Evolutionary conservation across 2,329 filamentous ascomycete species (phyloP).

Genomic region (Penicillium sp.): DNA sequence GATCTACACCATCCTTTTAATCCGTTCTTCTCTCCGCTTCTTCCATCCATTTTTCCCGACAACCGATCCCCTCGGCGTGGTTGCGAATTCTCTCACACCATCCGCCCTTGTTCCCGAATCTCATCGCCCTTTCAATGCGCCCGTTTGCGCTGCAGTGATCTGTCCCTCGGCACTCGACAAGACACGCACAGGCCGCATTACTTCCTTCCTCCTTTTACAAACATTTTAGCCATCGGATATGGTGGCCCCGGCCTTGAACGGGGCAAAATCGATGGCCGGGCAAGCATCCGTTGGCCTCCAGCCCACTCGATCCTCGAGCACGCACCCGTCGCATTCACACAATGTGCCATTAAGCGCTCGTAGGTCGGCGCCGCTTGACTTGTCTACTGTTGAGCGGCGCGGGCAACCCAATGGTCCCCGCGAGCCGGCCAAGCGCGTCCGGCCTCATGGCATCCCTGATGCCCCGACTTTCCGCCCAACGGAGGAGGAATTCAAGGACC

Average conservation of each 20-base stretch:
- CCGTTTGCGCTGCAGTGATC: constrained; percentile 30
- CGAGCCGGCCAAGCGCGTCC: constrained; percentile 69
- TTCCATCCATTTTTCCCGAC: constrained; percentile 6
- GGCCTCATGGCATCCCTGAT: constrained; percentile 80
- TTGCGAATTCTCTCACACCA: constrained; percentile 1
- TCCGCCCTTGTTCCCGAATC: constrained; percentile 14
- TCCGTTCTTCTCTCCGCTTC: constrained; percentile 9
- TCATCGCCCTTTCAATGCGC: constrained; percentile 31
- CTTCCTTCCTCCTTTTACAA: constrained; percentile 9
- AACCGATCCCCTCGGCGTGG: background rate
- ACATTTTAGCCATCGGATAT: constrained; percentile 31
- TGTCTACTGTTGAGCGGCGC: constrained; percentile 85
- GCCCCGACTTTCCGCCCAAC: constrained; percentile 88
- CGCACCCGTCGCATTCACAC: constrained; percentile 43
- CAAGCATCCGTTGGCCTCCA: constrained; percentile 34
- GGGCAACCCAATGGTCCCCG: constrained; percentile 72
- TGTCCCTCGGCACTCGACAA: constrained; percentile 28
- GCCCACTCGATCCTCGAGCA: constrained; percentile 40
- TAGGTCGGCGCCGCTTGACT: constrained; percentile 66
- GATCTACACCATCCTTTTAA: constrained; percentile 7
- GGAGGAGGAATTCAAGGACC: constrained; percentile 90
- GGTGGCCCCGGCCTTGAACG: constrained; percentile 45
- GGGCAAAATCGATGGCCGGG: constrained; percentile 33
- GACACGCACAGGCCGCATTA: constrained; percentile 21
- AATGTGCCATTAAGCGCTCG: constrained; percentile 61